Percentiles rank a stretch among this genome's conserved stretches.
These are phyloP conservation scores for Setomelanomma holmii DNA, from an alignment of 2,329 filamentous ascomycete species.

Conservation along the genomic window DNA sequence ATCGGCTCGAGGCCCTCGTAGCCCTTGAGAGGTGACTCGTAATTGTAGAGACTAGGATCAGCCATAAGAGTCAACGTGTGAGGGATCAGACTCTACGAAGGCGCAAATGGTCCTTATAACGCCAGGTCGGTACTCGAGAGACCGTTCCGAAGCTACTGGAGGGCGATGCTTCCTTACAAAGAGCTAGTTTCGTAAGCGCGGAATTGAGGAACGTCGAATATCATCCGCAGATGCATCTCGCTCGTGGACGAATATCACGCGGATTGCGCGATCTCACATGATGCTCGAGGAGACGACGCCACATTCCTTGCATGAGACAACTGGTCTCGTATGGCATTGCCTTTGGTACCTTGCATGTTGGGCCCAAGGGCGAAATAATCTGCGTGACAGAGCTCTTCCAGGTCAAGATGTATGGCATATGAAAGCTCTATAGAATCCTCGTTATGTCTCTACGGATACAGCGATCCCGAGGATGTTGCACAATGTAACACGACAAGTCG, in stretches of 20 bases:
- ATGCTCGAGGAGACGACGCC: too few relatives aligned
- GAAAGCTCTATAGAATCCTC: background rate
- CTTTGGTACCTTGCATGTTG: background rate
- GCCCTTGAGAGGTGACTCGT: constrained; percentile 64
- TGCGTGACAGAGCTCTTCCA: too few relatives aligned
- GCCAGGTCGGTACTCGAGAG: background rate
- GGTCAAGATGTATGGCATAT: background rate
- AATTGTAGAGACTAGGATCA: constrained; percentile 55
- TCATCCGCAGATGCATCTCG: background rate
- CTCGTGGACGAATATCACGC: background rate
- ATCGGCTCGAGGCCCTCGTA: constrained; percentile 65
- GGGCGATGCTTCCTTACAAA: background rate
- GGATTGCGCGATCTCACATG: background rate
- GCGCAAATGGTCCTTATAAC: too few relatives aligned
- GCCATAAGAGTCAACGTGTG: constrained; percentile 39
- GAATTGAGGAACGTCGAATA: constrained; percentile 23
- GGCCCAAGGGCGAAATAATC: too few relatives aligned
- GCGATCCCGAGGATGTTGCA: background rate
- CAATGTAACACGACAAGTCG: constrained; percentile 5
- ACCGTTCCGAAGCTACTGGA: background rate
- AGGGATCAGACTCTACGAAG: too few relatives aligned
- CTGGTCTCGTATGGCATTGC: background rate
- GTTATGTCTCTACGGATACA: background rate
- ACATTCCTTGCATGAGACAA: too few relatives aligned
- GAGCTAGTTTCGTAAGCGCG: constrained; percentile 39